These are phyloP conservation scores for Blumeria hordei DNA, from an alignment of 2,329 filamentous ascomycete genomes.

Conservation along the genomic window DNA sequence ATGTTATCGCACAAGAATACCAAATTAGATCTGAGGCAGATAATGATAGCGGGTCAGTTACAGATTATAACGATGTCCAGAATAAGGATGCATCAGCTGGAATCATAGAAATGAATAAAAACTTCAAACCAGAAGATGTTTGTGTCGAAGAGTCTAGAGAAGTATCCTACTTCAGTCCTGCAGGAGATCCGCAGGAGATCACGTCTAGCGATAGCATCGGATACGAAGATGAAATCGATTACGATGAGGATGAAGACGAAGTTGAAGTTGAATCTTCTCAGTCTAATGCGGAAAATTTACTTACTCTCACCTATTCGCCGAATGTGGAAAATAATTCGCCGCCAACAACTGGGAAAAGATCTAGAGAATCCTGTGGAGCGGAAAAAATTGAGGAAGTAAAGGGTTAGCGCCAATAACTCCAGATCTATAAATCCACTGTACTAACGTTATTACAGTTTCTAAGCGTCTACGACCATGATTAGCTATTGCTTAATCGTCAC, in stretches of 20 bases:
- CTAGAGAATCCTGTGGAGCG: conserved; percentile 9
- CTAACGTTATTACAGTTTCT: conserved; percentile 11
- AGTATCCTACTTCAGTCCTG: not conserved
- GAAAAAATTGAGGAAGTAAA: conserved; percentile 7
- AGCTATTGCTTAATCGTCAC: no score
- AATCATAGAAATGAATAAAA: no score
- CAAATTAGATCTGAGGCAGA: no score
- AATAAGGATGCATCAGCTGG: no score
- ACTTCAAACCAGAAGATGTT: not conserved
- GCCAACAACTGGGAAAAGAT: conserved; percentile 11
- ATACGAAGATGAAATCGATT: not conserved
- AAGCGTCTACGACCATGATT: conserved; percentile 14
- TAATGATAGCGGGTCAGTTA: no score
- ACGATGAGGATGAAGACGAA: conserved; percentile 1
- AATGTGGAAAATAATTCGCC: not conserved
- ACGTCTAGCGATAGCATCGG: not conserved
- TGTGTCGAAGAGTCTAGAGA: not conserved
- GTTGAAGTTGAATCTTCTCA: not conserved
- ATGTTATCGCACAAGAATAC: no score
- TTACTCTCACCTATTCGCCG: no score
- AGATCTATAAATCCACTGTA: not conserved
- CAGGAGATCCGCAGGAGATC: no score
- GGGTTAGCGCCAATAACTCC: conserved; percentile 7
- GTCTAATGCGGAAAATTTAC: not conserved
- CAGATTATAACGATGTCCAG: no score